phyloP scores from a whole-genome alignment of 176 grass and related monocot genomes.

The Avena insularis region DNA sequence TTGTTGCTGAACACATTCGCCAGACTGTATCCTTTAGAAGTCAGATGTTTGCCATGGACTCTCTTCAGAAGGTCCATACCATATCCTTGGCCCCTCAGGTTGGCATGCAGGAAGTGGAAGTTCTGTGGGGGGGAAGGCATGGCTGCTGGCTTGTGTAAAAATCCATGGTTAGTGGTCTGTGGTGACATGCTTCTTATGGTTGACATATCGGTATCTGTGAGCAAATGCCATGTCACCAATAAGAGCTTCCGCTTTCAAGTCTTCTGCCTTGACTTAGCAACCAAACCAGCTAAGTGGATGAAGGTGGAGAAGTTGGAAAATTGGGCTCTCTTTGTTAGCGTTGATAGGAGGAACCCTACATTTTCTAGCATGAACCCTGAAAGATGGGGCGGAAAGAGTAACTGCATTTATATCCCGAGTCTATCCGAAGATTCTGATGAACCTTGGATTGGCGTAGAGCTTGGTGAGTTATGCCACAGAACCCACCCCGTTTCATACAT shows the following conservation, averaged over 20 bases:
- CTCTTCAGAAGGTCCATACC: slow-evolving; percentile 14
- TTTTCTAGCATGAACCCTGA: slow-evolving; percentile 47
- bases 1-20: neutral
- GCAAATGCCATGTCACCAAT: too few relatives aligned
- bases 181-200: too few relatives aligned
- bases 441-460: too few relatives aligned
- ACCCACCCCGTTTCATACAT: too few relatives aligned
- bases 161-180: slow-evolving; percentile 16
- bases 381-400: slow-evolving; percentile 67
- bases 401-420: slow-evolving; percentile 45
- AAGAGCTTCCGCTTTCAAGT: neutral
- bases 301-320: slow-evolving; percentile 54
- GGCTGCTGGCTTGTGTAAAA: neutral
- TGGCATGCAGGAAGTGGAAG: slow-evolving; percentile 26
- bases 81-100: slow-evolving; percentile 40
- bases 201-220: too few relatives aligned
- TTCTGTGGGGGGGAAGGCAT: slow-evolving; percentile 18
- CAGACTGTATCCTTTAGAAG: slow-evolving; percentile 39
- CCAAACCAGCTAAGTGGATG: slow-evolving; percentile 43
- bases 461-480: too few relatives aligned
- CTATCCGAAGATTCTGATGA: too few relatives aligned
- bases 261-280: slow-evolving; percentile 33
- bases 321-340: slow-evolving; percentile 51
- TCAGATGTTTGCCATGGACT: slow-evolving; percentile 49
- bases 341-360: slow-evolving; percentile 21